A percentile compares a stretch with the other conserved stretches of the same genome.
These are phyloP conservation scores for Leptodermis oblonga DNA, from an alignment of 257 asterid genomes.

Conservation along the genomic window DNA sequence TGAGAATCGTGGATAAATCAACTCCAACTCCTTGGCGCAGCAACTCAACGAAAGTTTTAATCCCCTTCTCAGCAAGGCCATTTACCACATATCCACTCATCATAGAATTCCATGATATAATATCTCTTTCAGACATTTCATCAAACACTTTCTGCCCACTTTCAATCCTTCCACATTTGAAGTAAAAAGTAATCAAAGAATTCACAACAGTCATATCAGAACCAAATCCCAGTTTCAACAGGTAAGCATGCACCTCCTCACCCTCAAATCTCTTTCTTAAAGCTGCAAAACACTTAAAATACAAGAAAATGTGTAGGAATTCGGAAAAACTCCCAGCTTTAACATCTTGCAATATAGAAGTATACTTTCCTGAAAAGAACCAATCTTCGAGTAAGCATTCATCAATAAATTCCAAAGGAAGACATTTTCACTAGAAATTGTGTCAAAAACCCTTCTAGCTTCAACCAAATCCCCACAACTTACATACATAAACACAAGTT, in stretches of 20 bases:
- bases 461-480: slow-evolving; percentile 24
- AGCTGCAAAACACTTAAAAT: slow-evolving; percentile 27
- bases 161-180: slow-evolving; percentile 17
- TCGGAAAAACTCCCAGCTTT: slow-evolving; percentile 17
- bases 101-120: slow-evolving; percentile 32
- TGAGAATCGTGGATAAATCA: slow-evolving; percentile 21
- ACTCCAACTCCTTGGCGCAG: slow-evolving; percentile 13
- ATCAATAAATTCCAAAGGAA: slow-evolving; percentile 31
- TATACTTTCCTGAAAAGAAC: slow-evolving; percentile 24
- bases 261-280: slow-evolving; percentile 17
- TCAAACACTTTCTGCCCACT: slow-evolving; percentile 23
- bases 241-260: slow-evolving; percentile 20
- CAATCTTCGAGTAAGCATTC: slow-evolving; percentile 24
- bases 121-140: slow-evolving; percentile 22
- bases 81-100: slow-evolving; percentile 29
- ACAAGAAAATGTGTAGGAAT: slow-evolving; percentile 28
- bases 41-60: slow-evolving; percentile 15
- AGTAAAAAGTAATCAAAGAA: slow-evolving; percentile 25
- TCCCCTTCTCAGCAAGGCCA: slow-evolving; percentile 20
- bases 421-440: slow-evolving; percentile 15
- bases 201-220: slow-evolving; percentile 19
- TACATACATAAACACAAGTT: slow-evolving; percentile 27
- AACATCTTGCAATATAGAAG: slow-evolving; percentile 18
- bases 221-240: slow-evolving; percentile 26
- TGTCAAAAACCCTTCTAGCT: slow-evolving; percentile 26